Evolutionary conservation across 2,329 filamentous ascomycete genomes (phyloP).

Genomic region (Orbilia quercus): DNA sequence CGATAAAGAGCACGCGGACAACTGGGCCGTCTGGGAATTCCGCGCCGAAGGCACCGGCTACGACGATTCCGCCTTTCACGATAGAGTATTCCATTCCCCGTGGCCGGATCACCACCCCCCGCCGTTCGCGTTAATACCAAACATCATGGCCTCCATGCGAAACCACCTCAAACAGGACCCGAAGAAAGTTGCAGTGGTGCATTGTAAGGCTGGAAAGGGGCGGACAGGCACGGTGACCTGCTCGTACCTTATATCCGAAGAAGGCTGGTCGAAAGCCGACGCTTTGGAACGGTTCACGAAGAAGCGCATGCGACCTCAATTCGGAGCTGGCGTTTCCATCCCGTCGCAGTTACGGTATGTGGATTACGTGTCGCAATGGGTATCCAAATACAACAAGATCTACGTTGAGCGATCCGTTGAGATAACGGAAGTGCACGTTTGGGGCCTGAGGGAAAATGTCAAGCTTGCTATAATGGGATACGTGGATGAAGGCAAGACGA

Average conservation of each 20-base stretch:
- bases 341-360: slow-evolving; percentile 91
- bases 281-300: slow-evolving; percentile 78
- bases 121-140: slow-evolving; percentile 86
- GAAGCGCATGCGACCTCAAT: slow-evolving; percentile 86
- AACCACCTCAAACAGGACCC: slow-evolving; percentile 77
- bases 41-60: slow-evolving; percentile 96
- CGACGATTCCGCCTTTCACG: slow-evolving; percentile 87
- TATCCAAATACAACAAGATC: slow-evolving; percentile 71
- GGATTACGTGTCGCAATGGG: slow-evolving; percentile 76
- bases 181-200: slow-evolving; percentile 83
- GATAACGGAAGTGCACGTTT: slow-evolving; percentile 87
- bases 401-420: slow-evolving; percentile 87
- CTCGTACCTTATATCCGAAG: slow-evolving; percentile 89
- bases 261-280: slow-evolving; percentile 75
- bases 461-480: slow-evolving; percentile 88
- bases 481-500: slow-evolving; percentile 83
- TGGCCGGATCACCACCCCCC: slow-evolving; percentile 98
- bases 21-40: slow-evolving; percentile 99
- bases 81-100: slow-evolving; percentile 87
- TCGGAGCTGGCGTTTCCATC: slow-evolving; percentile 90
- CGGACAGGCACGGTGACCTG: slow-evolving; percentile 88
- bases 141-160: slow-evolving; percentile 91
- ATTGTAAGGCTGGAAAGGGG: slow-evolving; percentile 97
- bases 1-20: slow-evolving; percentile 80
- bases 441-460: slow-evolving; percentile 87